phyloP scores from a whole-genome alignment of 176 grass and related monocot species.

The Triticum dicoccoides region DNA sequence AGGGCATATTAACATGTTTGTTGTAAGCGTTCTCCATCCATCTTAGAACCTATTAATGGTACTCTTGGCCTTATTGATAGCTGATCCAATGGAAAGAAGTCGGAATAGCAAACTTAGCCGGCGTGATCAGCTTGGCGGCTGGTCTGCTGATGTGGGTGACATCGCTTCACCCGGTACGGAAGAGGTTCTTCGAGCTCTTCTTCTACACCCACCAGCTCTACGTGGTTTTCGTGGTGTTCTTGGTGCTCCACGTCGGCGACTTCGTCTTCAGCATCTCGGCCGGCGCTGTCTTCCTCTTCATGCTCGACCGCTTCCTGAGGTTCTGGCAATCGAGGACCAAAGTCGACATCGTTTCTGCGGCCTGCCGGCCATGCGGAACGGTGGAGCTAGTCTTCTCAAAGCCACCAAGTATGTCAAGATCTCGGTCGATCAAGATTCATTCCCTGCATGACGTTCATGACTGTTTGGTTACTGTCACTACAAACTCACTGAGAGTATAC shows the following conservation, averaged over 20 bases:
- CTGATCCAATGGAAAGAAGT: slow-evolving; percentile 69
- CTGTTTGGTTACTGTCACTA: neutral
- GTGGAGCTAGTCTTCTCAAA: slow-evolving; percentile 86
- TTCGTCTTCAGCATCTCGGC: slow-evolving; percentile 77
- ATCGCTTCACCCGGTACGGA: slow-evolving; percentile 79
- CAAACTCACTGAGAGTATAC: neutral
- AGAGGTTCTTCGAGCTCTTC: slow-evolving; percentile 95
- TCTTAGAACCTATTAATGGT: neutral
- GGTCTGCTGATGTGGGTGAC: slow-evolving; percentile 97
- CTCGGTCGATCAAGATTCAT: neutral
- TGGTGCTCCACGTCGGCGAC: slow-evolving; percentile 79
- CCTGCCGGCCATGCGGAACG: slow-evolving; percentile 72
- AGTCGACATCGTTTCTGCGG: slow-evolving; percentile 78
- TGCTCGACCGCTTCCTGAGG: slow-evolving; percentile 83
- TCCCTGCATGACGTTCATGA: neutral
- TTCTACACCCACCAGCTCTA: slow-evolving; percentile 99
- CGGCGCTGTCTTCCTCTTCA: slow-evolving; percentile 81
- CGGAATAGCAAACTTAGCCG: slow-evolving; percentile 77
- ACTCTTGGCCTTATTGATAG: slow-evolving; percentile 32
- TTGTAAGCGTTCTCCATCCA: neutral
- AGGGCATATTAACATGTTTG: neutral
- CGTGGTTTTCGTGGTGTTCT: slow-evolving; percentile 85
- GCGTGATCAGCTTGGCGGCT: slow-evolving; percentile 87
- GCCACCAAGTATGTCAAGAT: slow-evolving; percentile 61
- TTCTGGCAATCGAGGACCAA: slow-evolving; percentile 86